Base-by-base conservation (phyloP, 768 basidiomycete genomes). In the Rhodotorula graminis region DNA sequence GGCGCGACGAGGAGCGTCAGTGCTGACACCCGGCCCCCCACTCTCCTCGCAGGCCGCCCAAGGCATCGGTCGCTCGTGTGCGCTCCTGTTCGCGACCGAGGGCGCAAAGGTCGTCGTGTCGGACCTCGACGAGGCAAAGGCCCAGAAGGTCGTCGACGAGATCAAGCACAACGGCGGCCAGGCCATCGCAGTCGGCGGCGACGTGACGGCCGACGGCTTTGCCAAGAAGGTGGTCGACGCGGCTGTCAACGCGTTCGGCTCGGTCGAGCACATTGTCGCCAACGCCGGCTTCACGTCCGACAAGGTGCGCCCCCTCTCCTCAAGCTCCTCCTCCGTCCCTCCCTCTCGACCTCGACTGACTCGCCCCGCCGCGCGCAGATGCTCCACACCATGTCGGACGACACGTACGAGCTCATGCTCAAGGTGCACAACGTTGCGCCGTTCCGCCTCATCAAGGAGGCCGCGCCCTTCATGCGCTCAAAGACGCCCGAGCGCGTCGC, bases 101-200 rank as follows among this genome's bases (percentile, higher is more conserved):
- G 91, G 91, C n/a, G 91, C 91, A 27, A 92, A 89, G 79, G 87
- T 93, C 65, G 90, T 93, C 75, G 88, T 89, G 64, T 88, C 88
- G 85, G 91, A 93, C 89, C 87, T 93, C 74, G 91, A 92, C 78
- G 87, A 83, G 57, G 16, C 84, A 75, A 89, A 87, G 71, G 87
- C 89, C 10, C 83, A 86, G 66, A 78, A 82, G 2, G 90, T 92
- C 47, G 87, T 85, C 16, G 84, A 85, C 29, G 90, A 92, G 82
- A 90, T 92, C 82, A 87, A 87, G 75, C 83, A 84, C 65, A 83
- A 82, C 1, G 90, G 90, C 7, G 92, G 91, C 9, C 86, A 90
- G 56, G 88, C 87, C 25, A 85, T 92, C 73, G 86, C 84, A 25
- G 88, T 93, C 25, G 84, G 86, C 46, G 92, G 91, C 0, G 90